Evolutionary conservation across 306 rosid genomes (phyloP), one percentile per base, ranked within the genome.

Genomic region (Quercus agrifolia): DNA sequence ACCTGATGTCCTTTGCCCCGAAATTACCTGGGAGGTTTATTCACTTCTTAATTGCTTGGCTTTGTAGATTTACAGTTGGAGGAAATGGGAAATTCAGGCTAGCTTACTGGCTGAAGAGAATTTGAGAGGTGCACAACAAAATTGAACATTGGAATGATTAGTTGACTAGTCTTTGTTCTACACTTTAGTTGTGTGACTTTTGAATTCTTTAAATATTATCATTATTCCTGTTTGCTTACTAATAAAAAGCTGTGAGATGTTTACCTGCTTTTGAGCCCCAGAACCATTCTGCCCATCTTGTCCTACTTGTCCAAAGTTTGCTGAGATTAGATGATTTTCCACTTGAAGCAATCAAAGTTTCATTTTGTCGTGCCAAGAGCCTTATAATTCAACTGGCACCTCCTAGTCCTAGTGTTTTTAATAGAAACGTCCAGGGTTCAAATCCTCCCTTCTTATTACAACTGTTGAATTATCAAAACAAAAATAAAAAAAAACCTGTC

Each of bases 31-130:
- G 54, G 51, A 75, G 70, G 51, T 56, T 85, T 56, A 51, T 79
- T 79, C 69, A 18, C 81, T 52, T 64, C 33, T 4, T 18, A 31
- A 38, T 77, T 71, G 10, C 57, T 27, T 56, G 77, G 73, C 64
- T 61, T 85, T 85, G 83, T 75, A 92, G 99, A 95, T 92, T 73
- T 95, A 92, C 78, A 95, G 99, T 81, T 95, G 99, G 99, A 86
- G 88, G 73, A 91, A 90, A 87, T 95, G 98, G 99, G 97, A 95
- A 90, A 89, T 80, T 80, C 96, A 87, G 78, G 90, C 86, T 74
- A 82, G 68, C 30, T 54, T 77, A 55, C 78, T 79, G 71, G 81
- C 73, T 31, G 97, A 87, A 14, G 97, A 80, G 64, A 90, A 86
- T 75, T 54, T 82, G 74, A 92, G 79, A 91, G 97, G 97, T 94